Evolutionary conservation across 805 yeast genomes (phyloP), one percentile per base, ranked within the genome.

Genomic region (Cyberlindnera nakhonratchasimensis): DNA sequence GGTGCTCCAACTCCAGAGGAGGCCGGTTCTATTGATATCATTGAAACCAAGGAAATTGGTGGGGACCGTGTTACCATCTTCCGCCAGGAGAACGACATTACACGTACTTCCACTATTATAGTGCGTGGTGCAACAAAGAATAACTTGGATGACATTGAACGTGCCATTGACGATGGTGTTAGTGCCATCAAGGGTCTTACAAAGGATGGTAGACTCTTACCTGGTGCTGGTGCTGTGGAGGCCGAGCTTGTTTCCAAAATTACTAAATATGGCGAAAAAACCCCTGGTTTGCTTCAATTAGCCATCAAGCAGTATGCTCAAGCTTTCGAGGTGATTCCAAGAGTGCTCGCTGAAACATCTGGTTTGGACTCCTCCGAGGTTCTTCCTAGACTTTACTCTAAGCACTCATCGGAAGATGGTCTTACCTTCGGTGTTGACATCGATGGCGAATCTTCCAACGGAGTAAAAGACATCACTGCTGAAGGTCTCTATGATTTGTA

Each of bases 141-240:
- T 67, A 79, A 76, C 62, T 70, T 93, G 61, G 99, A 93, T 59
- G 98, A 93, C 62, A 78, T 93, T 46, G 99, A 93, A 71, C 80
- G 99, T 59, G 96, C 98, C 38, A 87, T 93, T 49, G 98, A 93
- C 61, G 99, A 93, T 59, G 97, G 98, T 59, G 96, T 93, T 36
- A 78, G 87, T 46, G 86, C 95, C 24, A 79, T 91, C 53, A 93
- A 93, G 68, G 90, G 96, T 2, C 72, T 93, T 51, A 75, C 91
- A 54, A 85, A 83, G 65, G 96, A 91, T 63, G 70, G 77, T 38
- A 74, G 86, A 50, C 74, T 91, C 52, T 73, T 91, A 48, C 90
- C 97, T 4, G 99, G 99, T 50, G 99, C 99, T 0, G 99, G 99
- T 55, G 90, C 97, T 24, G 74, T 85, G 12, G 99, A 93, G 67